Evolutionary conservation across 768 basidiomycete genomes (phyloP), one percentile per base, ranked within the genome.

Genomic region (Cyclocybe aegerita): DNA sequence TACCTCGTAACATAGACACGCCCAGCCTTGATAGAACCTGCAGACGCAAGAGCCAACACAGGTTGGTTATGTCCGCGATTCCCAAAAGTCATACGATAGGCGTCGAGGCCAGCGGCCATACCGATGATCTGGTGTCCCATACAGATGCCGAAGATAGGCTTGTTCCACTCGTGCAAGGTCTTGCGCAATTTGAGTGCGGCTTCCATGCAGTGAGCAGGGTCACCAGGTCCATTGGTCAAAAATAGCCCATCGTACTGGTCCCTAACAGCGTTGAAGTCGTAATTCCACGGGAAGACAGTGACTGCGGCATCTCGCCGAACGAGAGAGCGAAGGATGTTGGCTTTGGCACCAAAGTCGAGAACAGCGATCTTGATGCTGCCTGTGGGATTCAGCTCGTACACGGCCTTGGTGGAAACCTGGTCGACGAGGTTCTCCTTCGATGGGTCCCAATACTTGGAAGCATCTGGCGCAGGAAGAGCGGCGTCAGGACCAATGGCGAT

Each of bases 1-100:
- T 65, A 88, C 85, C 88, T 93, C 1, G 93, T 99, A 39, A 99
- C 95, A 70, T 98, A 98, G 17, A 98, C 95, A 39, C 97, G 80
- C 12, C 97, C 97, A 45, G 95, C 93, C 65, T 83, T 91, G 75
- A 98, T 94, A 17, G 90, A 93, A 3, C 96, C 95, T 8, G 89
- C 80, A 23, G 86, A 88, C n/a, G 95, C 93, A 46, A 98, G 76
- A 29, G 97, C 96, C 39, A 99, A 78, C 9, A 99, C 97, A 30
- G 97, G 97, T 67, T 99, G 97, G 67, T 99, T 99, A 70, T 99
- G 97, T 12, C 97, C 97, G 58, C 97, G 88, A 68, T 99, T 98
- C n/a, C 97, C 97, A 65, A 98, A 99, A 8, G 88, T 93, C 97
- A 99, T 99, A 39, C 97, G 81, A 69, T 98, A 98, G 14, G 95